These are phyloP conservation scores for Ceratobasidium sp. DNA, from an alignment of 1,284 basidiomycete genomes.

Conservation along the genomic window DNA sequence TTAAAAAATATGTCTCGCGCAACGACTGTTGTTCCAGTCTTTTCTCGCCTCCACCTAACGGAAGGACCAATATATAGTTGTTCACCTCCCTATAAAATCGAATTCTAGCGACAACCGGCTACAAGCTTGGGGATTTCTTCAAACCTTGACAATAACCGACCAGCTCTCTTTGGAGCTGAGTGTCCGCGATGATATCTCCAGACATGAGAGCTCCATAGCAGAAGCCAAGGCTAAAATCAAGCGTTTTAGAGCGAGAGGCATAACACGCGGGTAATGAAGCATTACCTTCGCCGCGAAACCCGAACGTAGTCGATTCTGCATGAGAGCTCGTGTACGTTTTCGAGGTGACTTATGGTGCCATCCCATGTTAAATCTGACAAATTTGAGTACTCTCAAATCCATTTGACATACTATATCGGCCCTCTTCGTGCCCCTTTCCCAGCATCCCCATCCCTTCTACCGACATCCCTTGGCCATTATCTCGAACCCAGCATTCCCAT, in stretches of 20 bases:
- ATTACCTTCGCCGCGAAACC: conserved; percentile 89
- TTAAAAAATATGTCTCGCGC: conserved; percentile 89
- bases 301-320: conserved; percentile 73
- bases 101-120: conserved; percentile 13
- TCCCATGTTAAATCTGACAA: background rate
- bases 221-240: conserved; percentile 76
- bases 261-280: background rate
- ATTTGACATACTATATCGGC: conserved; percentile 71
- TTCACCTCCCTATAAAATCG: conserved; percentile 64
- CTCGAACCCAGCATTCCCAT: conserved; percentile 83
- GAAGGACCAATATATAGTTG: conserved; percentile 76
- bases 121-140: conserved; percentile 40
- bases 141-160: conserved; percentile 80
- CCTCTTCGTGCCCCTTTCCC: conserved; percentile 61
- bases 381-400: background rate
- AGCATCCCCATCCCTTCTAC: conserved; percentile 67
- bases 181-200: conserved; percentile 82
- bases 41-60: conserved; percentile 73
- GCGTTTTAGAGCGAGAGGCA: too few relatives aligned
- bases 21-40: conserved; percentile 78
- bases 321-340: conserved; percentile 68
- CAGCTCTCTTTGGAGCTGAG: conserved; percentile 66
- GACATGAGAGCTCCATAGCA: conserved; percentile 74
- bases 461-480: conserved; percentile 81
- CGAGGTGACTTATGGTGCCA: conserved; percentile 63